A percentile compares a stretch with the other conserved stretches of the same genome.
These are phyloP conservation scores for Astragalus membranaceus DNA, from an alignment of 306 rosid species.

Conservation along the genomic window DNA sequence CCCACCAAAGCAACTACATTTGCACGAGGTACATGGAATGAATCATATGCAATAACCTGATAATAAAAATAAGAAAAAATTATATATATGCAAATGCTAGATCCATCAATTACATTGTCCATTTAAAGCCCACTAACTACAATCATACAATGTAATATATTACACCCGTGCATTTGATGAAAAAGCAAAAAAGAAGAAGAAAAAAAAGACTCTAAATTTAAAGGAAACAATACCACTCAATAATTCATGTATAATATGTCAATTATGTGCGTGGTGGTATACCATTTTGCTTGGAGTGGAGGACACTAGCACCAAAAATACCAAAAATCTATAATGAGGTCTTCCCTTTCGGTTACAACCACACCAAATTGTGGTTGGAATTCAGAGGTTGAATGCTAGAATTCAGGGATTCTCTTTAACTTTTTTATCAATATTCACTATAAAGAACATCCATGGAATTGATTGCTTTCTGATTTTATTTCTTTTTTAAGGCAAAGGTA, in stretches of 20 bases:
- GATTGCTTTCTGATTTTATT: constrained; percentile 19
- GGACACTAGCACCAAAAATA: constrained; percentile 28
- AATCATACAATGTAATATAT: constrained; percentile 26
- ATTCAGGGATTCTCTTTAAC: constrained; percentile 36
- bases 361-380: constrained; percentile 36
- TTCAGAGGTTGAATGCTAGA: constrained; percentile 31
- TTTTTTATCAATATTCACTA: constrained; percentile 16
- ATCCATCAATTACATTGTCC: constrained; percentile 36
- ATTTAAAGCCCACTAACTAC: constrained; percentile 30
- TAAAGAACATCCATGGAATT: constrained; percentile 15
- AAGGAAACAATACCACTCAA: constrained; percentile 17
- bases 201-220: constrained; percentile 5
- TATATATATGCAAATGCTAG: constrained; percentile 21
- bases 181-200: constrained; percentile 14
- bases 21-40: constrained; percentile 20
- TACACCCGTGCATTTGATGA: constrained; percentile 41
- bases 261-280: constrained; percentile 19
- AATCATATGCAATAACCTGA: constrained; percentile 25
- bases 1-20: constrained; percentile 36
- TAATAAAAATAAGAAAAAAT: constrained; percentile 5
- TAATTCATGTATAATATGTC: constrained; percentile 36
- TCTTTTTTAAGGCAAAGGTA: constrained; percentile 20
- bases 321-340: constrained; percentile 38
- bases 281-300: constrained; percentile 36
- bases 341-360: constrained; percentile 32